phyloP scores from a whole-genome alignment of 2,329 filamentous ascomycete species.

The Lithohypha guttulata region DNA sequence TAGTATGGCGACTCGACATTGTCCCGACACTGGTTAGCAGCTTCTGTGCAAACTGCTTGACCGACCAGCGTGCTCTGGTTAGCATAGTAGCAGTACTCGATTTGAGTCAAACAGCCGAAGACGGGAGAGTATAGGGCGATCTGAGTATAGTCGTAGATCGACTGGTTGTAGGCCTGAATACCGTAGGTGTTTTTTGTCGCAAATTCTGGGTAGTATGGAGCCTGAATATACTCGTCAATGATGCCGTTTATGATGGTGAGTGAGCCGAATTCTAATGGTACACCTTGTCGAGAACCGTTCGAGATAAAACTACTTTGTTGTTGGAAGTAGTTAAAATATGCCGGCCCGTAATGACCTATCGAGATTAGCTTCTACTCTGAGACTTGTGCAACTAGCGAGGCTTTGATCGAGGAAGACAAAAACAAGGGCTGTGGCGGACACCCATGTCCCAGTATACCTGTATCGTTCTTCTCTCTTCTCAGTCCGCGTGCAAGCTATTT shows the following conservation, averaged over 20 bases:
- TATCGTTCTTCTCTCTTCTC: neutral
- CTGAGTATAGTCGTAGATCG: slow-evolving; percentile 48
- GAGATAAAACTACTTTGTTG: slow-evolving; percentile 46
- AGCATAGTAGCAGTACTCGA: slow-evolving; percentile 53
- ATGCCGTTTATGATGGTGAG: slow-evolving; percentile 48
- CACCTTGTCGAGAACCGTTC: slow-evolving; percentile 39
- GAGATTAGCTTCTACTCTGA: too few species aligned
- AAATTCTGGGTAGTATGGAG: slow-evolving; percentile 41
- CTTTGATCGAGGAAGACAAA: too few species aligned
- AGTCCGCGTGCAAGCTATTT: neutral
- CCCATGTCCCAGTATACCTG: too few species aligned
- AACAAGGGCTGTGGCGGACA: too few species aligned
- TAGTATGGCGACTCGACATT: slow-evolving; percentile 50
- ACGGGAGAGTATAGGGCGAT: slow-evolving; percentile 51
- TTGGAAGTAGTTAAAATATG: slow-evolving; percentile 48
- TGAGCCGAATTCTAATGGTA: slow-evolving; percentile 43
- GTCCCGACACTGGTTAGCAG: slow-evolving; percentile 44
- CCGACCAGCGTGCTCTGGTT: slow-evolving; percentile 48
- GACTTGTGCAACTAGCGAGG: neutral
- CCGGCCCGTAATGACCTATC: slow-evolving; percentile 41
- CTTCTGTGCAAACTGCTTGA: slow-evolving; percentile 42
- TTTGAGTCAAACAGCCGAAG: slow-evolving; percentile 47
- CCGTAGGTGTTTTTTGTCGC: slow-evolving; percentile 47
- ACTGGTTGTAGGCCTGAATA: slow-evolving; percentile 45
- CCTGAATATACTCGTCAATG: slow-evolving; percentile 44